phyloP scores from a whole-genome alignment of 164 flowering plant genomes.

The Vitis cinerea region DNA sequence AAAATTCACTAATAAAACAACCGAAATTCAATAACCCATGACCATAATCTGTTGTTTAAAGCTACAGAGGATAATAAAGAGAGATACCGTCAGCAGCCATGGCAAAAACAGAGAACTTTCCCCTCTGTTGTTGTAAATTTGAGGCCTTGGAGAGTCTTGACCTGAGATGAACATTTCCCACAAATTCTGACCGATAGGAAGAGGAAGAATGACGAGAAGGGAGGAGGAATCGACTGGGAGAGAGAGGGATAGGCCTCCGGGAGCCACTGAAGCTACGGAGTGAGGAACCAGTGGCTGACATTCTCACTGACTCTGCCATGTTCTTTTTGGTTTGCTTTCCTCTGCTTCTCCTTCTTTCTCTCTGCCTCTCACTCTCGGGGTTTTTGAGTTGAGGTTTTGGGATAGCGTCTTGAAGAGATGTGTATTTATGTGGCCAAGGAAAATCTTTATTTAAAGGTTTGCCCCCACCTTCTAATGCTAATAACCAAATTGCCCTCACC shows the following conservation, averaged over 20 bases:
- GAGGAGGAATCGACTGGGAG: slow-evolving; percentile 28
- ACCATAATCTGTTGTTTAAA: background rate
- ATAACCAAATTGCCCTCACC: background rate
- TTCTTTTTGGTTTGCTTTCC: slow-evolving; percentile 8
- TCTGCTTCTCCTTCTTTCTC: background rate
- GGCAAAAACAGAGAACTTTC: slow-evolving; percentile 53
- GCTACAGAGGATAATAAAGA: background rate
- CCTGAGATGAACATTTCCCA: slow-evolving; percentile 30
- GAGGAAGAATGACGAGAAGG: slow-evolving; percentile 28
- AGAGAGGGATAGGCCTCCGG: slow-evolving; percentile 22
- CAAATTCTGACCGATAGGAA: slow-evolving; percentile 31
- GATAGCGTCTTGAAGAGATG: too few relatives aligned
- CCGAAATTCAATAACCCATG: background rate
- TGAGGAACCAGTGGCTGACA: slow-evolving; percentile 17
- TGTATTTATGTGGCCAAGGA: too few relatives aligned
- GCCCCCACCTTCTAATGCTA: background rate
- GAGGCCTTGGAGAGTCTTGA: slow-evolving; percentile 10
- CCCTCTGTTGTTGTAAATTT: slow-evolving; percentile 19
- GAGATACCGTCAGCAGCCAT: slow-evolving; percentile 52
- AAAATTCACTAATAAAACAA: background rate
- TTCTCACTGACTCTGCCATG: slow-evolving; percentile 36
- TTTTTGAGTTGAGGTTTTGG: background rate
- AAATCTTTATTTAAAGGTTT: too few relatives aligned
- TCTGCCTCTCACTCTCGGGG: background rate
- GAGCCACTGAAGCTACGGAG: slow-evolving; percentile 29